These are phyloP conservation scores for Sporothrix curviconia DNA, from an alignment of 2,329 filamentous ascomycete species.

Conservation along the genomic window DNA sequence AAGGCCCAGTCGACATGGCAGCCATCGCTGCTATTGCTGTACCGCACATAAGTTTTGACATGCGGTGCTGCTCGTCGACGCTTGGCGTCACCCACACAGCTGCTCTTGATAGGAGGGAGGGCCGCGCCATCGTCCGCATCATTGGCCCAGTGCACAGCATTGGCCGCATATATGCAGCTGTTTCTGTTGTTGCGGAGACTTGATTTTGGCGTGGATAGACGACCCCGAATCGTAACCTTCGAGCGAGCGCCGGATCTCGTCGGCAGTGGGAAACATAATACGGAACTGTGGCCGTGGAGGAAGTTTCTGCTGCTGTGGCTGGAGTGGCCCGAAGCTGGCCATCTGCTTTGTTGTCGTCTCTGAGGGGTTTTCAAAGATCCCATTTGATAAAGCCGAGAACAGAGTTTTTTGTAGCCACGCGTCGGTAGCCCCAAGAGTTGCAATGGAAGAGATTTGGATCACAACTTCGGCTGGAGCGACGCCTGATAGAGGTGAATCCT, in stretches of 20 bases:
- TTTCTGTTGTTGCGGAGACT: conserved; percentile 62
- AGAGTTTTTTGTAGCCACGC: conserved; percentile 65
- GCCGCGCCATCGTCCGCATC: conserved; percentile 36
- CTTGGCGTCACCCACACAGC: conserved; percentile 42
- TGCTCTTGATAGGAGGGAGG: conserved; percentile 12
- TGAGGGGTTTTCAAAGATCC: too few species aligned
- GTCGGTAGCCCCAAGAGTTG: conserved; percentile 64
- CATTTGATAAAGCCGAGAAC: conserved; percentile 42
- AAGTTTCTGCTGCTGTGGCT: background rate
- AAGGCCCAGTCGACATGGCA: conserved; percentile 70
- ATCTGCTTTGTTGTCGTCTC: too few species aligned
- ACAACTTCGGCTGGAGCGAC: conserved; percentile 42
- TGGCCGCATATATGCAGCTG: conserved; percentile 68
- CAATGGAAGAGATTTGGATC: conserved; percentile 71
- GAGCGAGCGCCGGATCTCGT: conserved; percentile 69
- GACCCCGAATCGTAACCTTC: conserved; percentile 71
- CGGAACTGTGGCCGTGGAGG: conserved; percentile 47
- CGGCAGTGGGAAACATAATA: conserved; percentile 72
- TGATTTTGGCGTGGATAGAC: conserved; percentile 76
- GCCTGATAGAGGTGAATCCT: too few species aligned
- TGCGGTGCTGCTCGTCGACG: conserved; percentile 71
- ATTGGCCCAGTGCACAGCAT: conserved; percentile 72
- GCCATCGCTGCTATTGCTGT: conserved; percentile 25
- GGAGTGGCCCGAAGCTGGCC: background rate
- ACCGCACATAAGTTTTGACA: conserved; percentile 78